These are phyloP conservation scores for Heritiera littoralis DNA, from an alignment of 345 rosid genomes.

Conservation along the genomic window DNA sequence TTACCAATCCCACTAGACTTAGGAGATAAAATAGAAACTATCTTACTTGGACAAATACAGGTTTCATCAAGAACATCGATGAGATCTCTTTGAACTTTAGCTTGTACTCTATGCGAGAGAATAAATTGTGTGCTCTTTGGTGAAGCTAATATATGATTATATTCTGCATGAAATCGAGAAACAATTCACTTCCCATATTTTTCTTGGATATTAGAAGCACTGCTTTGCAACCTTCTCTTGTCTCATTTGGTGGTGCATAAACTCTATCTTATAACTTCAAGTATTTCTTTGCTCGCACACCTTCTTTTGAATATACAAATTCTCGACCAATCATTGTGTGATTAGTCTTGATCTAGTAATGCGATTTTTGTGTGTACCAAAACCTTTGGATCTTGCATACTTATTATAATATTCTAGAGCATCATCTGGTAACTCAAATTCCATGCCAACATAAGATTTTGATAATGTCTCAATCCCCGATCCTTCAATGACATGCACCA, in stretches of 20 bases:
- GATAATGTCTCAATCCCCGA: too few relatives aligned
- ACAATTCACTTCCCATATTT: background rate
- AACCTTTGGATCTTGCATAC: background rate
- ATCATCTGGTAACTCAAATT: too few relatives aligned
- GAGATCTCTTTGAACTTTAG: background rate
- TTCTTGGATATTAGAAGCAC: background rate
- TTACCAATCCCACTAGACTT: too few relatives aligned
- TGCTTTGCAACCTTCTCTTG: background rate
- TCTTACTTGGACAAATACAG: background rate
- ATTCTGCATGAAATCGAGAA: background rate
- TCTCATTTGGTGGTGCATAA: background rate
- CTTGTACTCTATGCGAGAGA: background rate
- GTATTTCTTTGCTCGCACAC: background rate
- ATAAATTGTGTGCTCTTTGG: background rate
- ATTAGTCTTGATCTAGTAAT: background rate
- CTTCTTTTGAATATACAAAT: background rate
- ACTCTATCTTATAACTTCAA: background rate
- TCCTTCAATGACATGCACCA: too few relatives aligned
- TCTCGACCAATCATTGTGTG: background rate
- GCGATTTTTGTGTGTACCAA: background rate
- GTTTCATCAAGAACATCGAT: background rate
- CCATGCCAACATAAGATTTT: too few relatives aligned
- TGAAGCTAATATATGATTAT: background rate
- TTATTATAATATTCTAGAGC: too few relatives aligned
- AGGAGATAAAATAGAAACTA: too few relatives aligned